Conservation (phyloP, 805 yeast species). For the Cyberlindnera maritima region DNA sequence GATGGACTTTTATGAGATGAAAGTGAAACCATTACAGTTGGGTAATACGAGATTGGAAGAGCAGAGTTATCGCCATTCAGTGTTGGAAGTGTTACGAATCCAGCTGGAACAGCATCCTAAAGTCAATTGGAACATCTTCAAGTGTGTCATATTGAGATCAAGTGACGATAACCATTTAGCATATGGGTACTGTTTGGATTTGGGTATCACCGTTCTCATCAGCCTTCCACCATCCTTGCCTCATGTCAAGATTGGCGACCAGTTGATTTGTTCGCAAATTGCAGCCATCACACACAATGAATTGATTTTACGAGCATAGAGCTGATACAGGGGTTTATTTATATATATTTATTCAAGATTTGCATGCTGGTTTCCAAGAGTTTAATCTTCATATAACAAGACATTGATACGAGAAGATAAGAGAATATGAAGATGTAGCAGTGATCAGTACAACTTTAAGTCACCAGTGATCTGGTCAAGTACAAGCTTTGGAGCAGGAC, state of each 20-base stretch:
- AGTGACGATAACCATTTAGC: conserved; percentile 3
- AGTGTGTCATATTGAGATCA: conserved; percentile 9
- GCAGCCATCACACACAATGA: conserved; percentile 7
- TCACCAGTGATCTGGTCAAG: conserved; percentile 81
- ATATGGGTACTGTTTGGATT: conserved; percentile 12
- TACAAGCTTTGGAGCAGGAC: conserved; percentile 88
- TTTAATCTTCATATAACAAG: background rate
- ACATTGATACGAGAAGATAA: too few relatives aligned
- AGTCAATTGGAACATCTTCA: conserved; percentile 9
- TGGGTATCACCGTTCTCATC: conserved; percentile 11
- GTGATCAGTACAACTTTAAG: conserved; percentile 61
- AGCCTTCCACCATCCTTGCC: conserved; percentile 5
- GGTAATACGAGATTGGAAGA: background rate
- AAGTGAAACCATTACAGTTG: conserved; percentile 8
- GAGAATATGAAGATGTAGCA: background rate
- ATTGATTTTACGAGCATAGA: conserved; percentile 10
- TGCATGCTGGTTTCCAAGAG: background rate
- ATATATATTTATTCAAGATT: background rate
- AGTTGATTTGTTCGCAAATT: conserved; percentile 15
- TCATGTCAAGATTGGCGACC: conserved; percentile 15
- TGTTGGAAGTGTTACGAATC: background rate
- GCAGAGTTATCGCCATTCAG: background rate
- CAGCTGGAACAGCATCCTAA: conserved; percentile 1
- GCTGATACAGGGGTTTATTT: background rate
- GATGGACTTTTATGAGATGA: conserved; percentile 8